Conservation (phyloP, 1,139 yeast species). For the Candida glucosophila region DNA sequence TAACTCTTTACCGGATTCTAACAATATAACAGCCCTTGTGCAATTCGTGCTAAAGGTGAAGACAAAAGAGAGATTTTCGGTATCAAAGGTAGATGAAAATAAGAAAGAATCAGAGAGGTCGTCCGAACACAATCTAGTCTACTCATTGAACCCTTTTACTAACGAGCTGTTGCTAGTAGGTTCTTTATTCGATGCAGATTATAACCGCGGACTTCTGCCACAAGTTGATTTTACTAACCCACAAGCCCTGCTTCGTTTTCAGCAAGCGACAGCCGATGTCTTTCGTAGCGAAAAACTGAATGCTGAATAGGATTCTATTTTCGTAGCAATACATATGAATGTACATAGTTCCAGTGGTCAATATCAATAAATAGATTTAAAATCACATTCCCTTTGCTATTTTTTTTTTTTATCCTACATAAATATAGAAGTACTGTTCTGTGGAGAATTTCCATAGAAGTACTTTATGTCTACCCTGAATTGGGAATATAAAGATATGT, state of each 20-base stretch:
- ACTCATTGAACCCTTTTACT: slow-evolving; percentile 64
- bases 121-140: slow-evolving; percentile 69
- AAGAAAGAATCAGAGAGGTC: slow-evolving; percentile 39
- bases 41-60: slow-evolving; percentile 73
- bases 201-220: slow-evolving; percentile 26
- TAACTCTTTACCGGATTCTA: slow-evolving; percentile 52
- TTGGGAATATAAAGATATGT: no score
- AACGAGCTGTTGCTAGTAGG: slow-evolving; percentile 67
- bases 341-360: no score
- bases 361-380: no score
- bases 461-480: no score
- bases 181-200: slow-evolving; percentile 67
- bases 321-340: no score
- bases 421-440: no score
- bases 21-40: slow-evolving; percentile 58
- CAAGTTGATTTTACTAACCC: slow-evolving; percentile 18
- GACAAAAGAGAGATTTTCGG: slow-evolving; percentile 61
- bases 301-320: no score
- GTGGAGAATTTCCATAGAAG: no score
- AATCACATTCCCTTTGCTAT: no score
- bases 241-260: slow-evolving; percentile 18
- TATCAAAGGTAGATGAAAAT: slow-evolving; percentile 31
- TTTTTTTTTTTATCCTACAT: no score
- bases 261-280: slow-evolving; percentile 20
- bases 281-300: slow-evolving; percentile 17